Evolutionary conservation across 331 rosid species (phyloP).

Genomic region (Malus hybrid): DNA sequence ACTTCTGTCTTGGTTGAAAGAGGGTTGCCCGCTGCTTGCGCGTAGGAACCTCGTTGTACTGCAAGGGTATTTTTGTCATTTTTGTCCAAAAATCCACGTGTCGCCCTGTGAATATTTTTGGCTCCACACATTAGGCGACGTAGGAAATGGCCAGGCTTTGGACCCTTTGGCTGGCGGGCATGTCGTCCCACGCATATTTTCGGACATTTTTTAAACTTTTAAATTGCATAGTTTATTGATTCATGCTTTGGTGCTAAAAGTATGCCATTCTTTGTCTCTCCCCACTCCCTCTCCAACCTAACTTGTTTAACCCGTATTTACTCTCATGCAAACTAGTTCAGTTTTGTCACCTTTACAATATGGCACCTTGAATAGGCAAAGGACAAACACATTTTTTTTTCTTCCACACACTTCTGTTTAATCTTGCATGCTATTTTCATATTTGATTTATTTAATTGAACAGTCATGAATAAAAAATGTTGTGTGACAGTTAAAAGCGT

Average conservation of each 20-base stretch:
- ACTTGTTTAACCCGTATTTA: neutral
- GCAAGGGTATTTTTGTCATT: too few species aligned
- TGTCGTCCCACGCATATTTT: neutral
- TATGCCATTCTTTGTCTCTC: neutral
- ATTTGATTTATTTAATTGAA: too few species aligned
- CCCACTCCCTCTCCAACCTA: neutral
- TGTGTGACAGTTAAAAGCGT: neutral
- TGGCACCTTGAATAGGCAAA: neutral
- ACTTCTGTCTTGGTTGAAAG: too few species aligned
- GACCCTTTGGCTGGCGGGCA: slow-evolving; percentile 11
- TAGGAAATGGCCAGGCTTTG: neutral
- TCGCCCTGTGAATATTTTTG: too few species aligned
- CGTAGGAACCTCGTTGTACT: too few species aligned
- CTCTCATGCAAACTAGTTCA: neutral
- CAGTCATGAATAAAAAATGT: too few species aligned
- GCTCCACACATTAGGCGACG: neutral
- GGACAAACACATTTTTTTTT: too few species aligned
- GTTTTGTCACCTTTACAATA: neutral
- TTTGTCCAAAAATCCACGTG: too few species aligned
- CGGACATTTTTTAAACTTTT: neutral
- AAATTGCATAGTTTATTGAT: neutral
- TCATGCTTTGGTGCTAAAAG: neutral
- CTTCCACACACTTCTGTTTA: too few species aligned
- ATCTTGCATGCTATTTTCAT: too few species aligned
- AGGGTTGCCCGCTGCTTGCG: too few species aligned